Evolutionary conservation across 176 grass and related monocot genomes (phyloP).

Genomic region (Cymbopogon citratus): DNA sequence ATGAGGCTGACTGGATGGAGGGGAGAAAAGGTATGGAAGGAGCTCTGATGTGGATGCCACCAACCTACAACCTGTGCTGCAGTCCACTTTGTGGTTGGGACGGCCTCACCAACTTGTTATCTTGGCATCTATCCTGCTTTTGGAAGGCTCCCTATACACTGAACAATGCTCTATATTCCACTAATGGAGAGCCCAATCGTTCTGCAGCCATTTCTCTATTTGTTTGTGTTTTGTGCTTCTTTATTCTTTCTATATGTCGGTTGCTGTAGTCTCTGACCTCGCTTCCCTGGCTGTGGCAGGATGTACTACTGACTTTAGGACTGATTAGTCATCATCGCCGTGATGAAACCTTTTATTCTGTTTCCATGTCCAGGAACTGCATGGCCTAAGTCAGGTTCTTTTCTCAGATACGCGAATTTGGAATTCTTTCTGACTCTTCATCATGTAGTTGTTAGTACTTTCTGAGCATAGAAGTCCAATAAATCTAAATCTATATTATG

Average conservation of each 20-base stretch:
- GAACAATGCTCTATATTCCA: slow-evolving; percentile 14
- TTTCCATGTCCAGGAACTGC: slow-evolving; percentile 1
- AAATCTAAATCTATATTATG: not conserved
- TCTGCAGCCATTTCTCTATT: not conserved
- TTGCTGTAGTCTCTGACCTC: slow-evolving; percentile 16
- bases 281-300: slow-evolving; percentile 3
- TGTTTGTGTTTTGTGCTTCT: not conserved
- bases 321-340: slow-evolving; percentile 11
- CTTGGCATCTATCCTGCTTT: slow-evolving; percentile 27
- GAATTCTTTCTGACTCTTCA: not conserved
- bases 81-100: slow-evolving; percentile 21
- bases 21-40: not conserved
- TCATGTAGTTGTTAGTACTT: not conserved
- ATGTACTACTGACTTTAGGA: slow-evolving; percentile 16
- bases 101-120: slow-evolving; percentile 16
- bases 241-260: not conserved
- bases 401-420: slow-evolving; percentile 15
- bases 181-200: not conserved
- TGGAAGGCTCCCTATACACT: not conserved
- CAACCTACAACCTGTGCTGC: slow-evolving; percentile 24
- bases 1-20: slow-evolving; percentile 9
- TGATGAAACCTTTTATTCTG: not conserved
- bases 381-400: slow-evolving; percentile 12
- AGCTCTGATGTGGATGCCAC: slow-evolving; percentile 40
- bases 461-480: not conserved